Base-by-base conservation (phyloP, 2,329 filamentous ascomycete genomes). In the Monilinia fructigena region DNA sequence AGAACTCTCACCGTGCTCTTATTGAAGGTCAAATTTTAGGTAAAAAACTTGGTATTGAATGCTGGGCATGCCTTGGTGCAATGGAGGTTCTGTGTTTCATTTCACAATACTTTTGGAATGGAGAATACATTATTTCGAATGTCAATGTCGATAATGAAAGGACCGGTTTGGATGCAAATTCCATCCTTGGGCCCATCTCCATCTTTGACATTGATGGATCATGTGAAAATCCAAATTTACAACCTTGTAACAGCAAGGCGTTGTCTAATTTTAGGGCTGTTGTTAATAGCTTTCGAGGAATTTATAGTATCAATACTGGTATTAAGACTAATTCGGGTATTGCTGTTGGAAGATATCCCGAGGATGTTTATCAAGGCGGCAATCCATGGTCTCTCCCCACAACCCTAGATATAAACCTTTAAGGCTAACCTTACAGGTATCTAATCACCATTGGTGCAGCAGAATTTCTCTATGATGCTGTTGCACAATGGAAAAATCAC, bases 201-300 rank as follows among this genome's bases (percentile, higher is more conserved):
- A 84, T 82, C 45, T 93, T 92, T 67, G 90, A 94, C 73, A 85
- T 88, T 1, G 78, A 81, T n/a, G 84, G 85, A 0, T 82, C 81
- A 40, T 93, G 90, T 70, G 86, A 91, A 70, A 84, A 86, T 63
- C 80, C 81, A 14, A 92, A 89, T 2, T 92, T 93, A 80, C 90
- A 93, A 76, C 91, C 91, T 2, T 76, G 74, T 55, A 68, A 73
- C 60, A 72, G 70, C 64, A 77, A 78, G 54, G 86, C 88, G 1
- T 81, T 95, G 40, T 83, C 89, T n/a, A 95, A 91, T 74, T 90
- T 91, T 79, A 93, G 93, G 77, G 83, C 82, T 3, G 82, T 91
- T 16, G 86, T 88, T 0, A 89, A 93, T 75, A 86, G 89, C 0
- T 93, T 94, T 81, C 86, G 91, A 47, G 77, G 80, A 0, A 67